These are phyloP conservation scores for Nakaseomyces nivariensis DNA, from an alignment of 1,139 yeast genomes.

Conservation along the genomic window DNA sequence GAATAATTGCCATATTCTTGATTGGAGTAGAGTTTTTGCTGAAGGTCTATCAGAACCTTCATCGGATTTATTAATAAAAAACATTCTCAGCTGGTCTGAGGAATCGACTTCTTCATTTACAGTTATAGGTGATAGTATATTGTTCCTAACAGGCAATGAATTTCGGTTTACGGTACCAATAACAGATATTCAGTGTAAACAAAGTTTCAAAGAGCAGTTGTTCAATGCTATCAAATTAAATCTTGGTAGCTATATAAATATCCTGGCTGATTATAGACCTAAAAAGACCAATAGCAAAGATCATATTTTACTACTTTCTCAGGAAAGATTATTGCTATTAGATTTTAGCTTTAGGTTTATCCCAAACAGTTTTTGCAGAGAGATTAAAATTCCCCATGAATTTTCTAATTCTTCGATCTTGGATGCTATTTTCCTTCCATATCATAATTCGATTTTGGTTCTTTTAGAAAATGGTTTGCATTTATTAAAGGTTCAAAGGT, in stretches of 20 bases:
- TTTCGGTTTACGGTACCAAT: background rate
- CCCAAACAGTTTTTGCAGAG: background rate
- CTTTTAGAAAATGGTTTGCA: conserved; percentile 1
- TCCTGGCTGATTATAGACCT: background rate
- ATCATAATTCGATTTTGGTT: background rate
- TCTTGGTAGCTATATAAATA: background rate
- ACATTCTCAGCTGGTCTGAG: background rate
- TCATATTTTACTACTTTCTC: background rate
- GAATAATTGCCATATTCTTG: background rate
- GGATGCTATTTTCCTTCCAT: background rate
- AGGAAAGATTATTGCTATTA: background rate
- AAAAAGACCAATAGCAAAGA: background rate
- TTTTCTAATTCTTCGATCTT: background rate
- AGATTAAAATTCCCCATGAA: background rate
- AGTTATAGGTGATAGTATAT: background rate
- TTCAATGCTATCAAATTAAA: background rate
- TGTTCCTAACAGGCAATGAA: background rate
- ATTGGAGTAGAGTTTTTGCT: background rate
- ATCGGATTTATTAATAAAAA: background rate
- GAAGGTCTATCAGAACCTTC: background rate
- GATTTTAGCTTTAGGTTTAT: background rate
- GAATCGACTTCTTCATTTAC: background rate
- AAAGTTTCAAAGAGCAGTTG: background rate
- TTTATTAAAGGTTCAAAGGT: background rate
- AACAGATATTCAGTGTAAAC: background rate